Percentiles rank a stretch among this genome's conserved stretches.
Conservation (phyloP, 2,329 filamentous ascomycete genomes). For the Cytospora piceicola region DNA sequence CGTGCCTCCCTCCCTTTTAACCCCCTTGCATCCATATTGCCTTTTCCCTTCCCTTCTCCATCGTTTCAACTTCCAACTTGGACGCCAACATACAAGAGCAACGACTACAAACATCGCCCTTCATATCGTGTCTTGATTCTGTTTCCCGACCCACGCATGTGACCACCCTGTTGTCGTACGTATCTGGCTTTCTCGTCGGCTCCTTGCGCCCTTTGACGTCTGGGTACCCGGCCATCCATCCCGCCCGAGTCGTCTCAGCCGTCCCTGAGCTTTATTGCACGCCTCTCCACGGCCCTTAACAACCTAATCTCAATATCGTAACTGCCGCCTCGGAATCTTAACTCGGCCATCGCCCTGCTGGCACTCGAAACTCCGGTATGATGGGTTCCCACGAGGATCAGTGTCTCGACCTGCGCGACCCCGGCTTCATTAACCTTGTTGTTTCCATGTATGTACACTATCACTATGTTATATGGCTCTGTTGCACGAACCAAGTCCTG, state of each 20-base stretch:
- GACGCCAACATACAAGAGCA: background rate
- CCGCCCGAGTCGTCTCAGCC: background rate
- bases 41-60: background rate
- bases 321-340: background rate
- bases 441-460: constrained; percentile 56
- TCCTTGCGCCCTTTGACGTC: background rate
- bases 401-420: constrained; percentile 57
- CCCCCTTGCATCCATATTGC: too few relatives aligned
- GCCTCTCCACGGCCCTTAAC: background rate
- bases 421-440: constrained; percentile 58
- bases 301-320: background rate
- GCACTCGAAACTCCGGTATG: constrained; percentile 12
- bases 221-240: background rate
- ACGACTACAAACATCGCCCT: background rate
- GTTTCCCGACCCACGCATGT: background rate
- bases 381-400: constrained; percentile 44
- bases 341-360: background rate
- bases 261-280: background rate
- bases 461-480: background rate
- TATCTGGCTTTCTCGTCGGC: background rate
- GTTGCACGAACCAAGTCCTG: background rate
- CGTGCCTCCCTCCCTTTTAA: too few relatives aligned
- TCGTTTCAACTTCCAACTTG: background rate
- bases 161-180: background rate
- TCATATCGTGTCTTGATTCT: background rate